Percentiles rank a stretch among this genome's conserved stretches.
phyloP scores from a whole-genome alignment of 805 yeast genomes.

The Yamadazyma akitaensis region DNA sequence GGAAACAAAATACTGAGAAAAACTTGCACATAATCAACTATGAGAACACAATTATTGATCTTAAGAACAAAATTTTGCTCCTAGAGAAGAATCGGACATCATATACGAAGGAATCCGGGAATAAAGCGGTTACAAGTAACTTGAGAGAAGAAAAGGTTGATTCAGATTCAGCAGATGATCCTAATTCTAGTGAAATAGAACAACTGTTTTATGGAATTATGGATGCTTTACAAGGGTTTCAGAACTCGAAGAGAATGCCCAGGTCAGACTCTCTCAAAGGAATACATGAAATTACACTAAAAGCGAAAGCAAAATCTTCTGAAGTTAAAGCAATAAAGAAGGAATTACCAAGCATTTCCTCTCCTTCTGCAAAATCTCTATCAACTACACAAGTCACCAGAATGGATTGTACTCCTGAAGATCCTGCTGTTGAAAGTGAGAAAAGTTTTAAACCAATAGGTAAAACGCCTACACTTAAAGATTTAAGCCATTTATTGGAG shows the following conservation, averaged over 20 bases:
- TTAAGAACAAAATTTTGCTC: constrained; percentile 5
- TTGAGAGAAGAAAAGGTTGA: neutral
- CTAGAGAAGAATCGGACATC: constrained; percentile 1
- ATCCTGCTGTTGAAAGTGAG: neutral
- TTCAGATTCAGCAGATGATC: neutral
- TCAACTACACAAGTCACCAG: constrained; percentile 20
- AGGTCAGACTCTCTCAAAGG: constrained; percentile 30
- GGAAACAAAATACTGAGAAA: constrained; percentile 21
- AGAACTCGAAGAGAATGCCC: constrained; percentile 7
- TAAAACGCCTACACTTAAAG: constrained; percentile 1
- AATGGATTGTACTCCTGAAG: constrained; percentile 4
- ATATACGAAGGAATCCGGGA: neutral
- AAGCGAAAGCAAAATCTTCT: constrained; percentile 10
- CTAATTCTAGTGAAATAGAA: constrained; percentile 12
- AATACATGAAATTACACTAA: constrained; percentile 28
- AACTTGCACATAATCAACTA: constrained; percentile 28
- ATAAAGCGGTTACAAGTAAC: neutral
- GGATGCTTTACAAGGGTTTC: constrained; percentile 29
- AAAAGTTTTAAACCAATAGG: neutral
- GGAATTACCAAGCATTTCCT: constrained; percentile 7
- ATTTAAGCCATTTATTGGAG: constrained; percentile 1
- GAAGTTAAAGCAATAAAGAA: constrained; percentile 11
- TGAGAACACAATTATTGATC: constrained; percentile 27
- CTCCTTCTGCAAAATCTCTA: constrained; percentile 18
- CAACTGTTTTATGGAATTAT: constrained; percentile 23